Conservation (phyloP, 2,329 filamentous ascomycete species). For the Fusarium miscanthi region DNA sequence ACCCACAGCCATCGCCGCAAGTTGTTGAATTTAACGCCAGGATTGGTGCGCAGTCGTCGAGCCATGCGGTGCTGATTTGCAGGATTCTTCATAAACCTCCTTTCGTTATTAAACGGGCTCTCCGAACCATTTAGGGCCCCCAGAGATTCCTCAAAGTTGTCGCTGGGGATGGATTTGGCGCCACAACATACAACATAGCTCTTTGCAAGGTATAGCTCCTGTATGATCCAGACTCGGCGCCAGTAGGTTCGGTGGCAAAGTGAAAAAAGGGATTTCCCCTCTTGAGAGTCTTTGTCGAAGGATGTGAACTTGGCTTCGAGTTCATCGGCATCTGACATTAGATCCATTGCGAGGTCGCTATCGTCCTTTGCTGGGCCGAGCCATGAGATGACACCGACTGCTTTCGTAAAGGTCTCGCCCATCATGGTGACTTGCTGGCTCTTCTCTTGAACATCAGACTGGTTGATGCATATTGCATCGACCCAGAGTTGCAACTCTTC, state of each 20-base stretch:
- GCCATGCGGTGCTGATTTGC: background rate
- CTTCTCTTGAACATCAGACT: background rate
- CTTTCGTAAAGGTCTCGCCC: fast-evolving
- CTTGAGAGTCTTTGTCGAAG: fast-evolving
- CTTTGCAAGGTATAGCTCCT: background rate
- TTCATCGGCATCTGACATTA: background rate
- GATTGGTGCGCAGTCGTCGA: background rate
- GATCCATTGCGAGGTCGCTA: background rate
- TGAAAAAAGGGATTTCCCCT: fast-evolving
- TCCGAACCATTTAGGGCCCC: background rate
- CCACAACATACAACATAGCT: background rate
- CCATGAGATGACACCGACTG: background rate
- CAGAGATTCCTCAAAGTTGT: background rate
- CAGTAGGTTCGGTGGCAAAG: background rate
- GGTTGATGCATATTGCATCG: background rate
- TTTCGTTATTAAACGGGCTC: background rate
- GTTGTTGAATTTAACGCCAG: too few species aligned
- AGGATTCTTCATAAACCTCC: background rate
- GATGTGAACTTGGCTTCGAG: background rate
- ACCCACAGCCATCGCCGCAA: background rate
- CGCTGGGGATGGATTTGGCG: background rate
- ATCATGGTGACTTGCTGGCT: background rate
- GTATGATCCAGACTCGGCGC: background rate
- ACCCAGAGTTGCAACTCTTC: background rate
- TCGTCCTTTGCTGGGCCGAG: background rate